phyloP scores from a whole-genome alignment of 129 eudicot genomes.

The Flaveria robusta region DNA sequence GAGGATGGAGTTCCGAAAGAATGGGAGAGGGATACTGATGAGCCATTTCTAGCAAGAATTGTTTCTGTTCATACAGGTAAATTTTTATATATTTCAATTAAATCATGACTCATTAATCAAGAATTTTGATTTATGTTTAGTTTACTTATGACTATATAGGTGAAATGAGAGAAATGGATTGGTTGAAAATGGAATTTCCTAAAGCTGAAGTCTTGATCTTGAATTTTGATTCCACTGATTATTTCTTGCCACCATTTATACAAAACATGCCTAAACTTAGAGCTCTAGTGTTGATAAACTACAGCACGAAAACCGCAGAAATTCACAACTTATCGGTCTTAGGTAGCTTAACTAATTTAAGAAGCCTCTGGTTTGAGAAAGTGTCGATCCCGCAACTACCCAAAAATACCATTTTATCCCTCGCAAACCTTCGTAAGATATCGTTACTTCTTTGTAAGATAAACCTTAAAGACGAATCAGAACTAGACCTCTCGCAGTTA shows the following conservation, averaged over 20 bases:
- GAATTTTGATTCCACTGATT: conserved; percentile 60
- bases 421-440: conserved; percentile 56
- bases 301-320: conserved; percentile 52
- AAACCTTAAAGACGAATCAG: conserved; percentile 37
- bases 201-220: conserved; percentile 89
- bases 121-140: background rate
- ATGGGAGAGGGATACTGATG: conserved; percentile 81
- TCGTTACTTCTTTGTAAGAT: conserved; percentile 73
- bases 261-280: conserved; percentile 80
- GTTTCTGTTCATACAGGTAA: conserved; percentile 87
- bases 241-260: conserved; percentile 75
- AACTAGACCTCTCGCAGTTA: conserved; percentile 51
- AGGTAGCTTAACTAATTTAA: conserved; percentile 50
- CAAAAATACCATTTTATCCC: conserved; percentile 45
- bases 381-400: conserved; percentile 65
- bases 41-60: conserved; percentile 73
- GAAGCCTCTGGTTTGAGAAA: conserved; percentile 89
- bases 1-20: conserved; percentile 75
- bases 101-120: background rate
- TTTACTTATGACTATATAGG: conserved; percentile 40
- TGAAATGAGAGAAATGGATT: conserved; percentile 82
- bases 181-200: conserved; percentile 76
- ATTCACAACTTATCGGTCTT: conserved; percentile 60
- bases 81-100: background rate
- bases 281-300: conserved; percentile 68